phyloP scores from a whole-genome alignment of 2,329 filamentous ascomycete genomes.

The Thielaviopsis populi region DNA sequence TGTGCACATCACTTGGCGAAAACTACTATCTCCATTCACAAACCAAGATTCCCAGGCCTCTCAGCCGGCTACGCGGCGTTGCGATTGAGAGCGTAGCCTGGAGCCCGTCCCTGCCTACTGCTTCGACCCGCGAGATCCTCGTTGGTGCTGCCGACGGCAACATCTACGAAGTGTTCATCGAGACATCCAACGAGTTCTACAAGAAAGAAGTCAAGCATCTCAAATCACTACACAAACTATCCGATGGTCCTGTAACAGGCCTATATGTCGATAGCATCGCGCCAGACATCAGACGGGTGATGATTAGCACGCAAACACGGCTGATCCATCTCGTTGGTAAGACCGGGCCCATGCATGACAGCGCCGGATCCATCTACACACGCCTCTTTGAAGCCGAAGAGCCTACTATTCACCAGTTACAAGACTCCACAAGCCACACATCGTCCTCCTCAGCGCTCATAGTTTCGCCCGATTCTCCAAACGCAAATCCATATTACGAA shows the following conservation, averaged over 20 bases:
- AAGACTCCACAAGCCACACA: neutral
- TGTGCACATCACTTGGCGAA: constrained; percentile 81
- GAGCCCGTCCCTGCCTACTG: constrained; percentile 85
- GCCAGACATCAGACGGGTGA: constrained; percentile 60
- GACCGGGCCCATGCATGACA: constrained; percentile 59
- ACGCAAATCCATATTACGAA: constrained; percentile 37
- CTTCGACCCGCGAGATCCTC: constrained; percentile 86
- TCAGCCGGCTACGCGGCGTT: constrained; percentile 72
- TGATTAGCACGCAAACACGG: constrained; percentile 64
- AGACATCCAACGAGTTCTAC: constrained; percentile 89
- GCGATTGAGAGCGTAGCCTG: constrained; percentile 81
- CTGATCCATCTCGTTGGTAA: constrained; percentile 72
- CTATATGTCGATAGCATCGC: constrained; percentile 65
- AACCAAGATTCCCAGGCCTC: constrained; percentile 68
- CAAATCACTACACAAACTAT: constrained; percentile 65
- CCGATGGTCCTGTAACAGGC: constrained; percentile 71
- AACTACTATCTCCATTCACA: constrained; percentile 98
- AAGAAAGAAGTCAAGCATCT: constrained; percentile 86
- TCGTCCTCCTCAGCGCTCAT: constrained; percentile 46
- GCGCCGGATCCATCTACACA: constrained; percentile 71
- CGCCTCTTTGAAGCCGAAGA: constrained; percentile 78
- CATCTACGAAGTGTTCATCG: constrained; percentile 89
- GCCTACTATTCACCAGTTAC: constrained; percentile 58
- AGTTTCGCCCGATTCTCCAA: constrained; percentile 59
- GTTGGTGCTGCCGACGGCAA: constrained; percentile 86